phyloP scores from a whole-genome alignment of 257 asterid genomes.

The Thymus mandschuricus region DNA sequence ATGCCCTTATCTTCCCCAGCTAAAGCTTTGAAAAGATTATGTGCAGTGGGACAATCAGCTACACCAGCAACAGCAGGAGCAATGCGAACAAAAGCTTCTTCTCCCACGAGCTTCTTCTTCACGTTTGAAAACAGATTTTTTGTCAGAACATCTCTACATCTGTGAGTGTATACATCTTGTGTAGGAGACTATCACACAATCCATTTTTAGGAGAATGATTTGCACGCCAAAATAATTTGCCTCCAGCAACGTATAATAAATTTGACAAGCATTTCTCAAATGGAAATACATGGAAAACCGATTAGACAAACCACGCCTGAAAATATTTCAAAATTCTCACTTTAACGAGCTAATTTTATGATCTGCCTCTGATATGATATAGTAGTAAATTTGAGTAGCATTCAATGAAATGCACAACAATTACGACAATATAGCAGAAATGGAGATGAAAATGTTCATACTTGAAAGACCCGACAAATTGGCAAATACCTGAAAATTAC shows the following conservation, averaged over 20 bases:
- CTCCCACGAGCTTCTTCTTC: conserved; percentile 79
- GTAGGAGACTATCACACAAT: conserved; percentile 1
- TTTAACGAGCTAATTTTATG: neutral
- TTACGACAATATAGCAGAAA: neutral
- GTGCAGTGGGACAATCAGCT: conserved; percentile 89
- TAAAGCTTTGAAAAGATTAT: conserved; percentile 91
- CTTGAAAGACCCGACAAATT: conserved; percentile 22
- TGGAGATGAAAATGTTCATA: conserved; percentile 10
- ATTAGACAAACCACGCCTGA: conserved; percentile 38
- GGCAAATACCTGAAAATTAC: conserved; percentile 61
- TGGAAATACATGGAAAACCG: neutral
- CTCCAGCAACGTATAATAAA: conserved; percentile 3
- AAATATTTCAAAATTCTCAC: conserved; percentile 29
- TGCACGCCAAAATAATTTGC: neutral
- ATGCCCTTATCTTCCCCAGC: conserved; percentile 76
- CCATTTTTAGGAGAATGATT: neutral
- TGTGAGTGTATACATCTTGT: neutral
- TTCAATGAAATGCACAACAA: neutral
- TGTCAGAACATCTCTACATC: conserved; percentile 23
- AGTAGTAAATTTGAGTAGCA: conserved; percentile 10
- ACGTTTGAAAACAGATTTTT: conserved; percentile 31
- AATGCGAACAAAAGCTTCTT: conserved; percentile 93
- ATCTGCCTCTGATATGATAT: neutral
- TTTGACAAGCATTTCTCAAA: neutral
- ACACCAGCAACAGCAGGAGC: conserved; percentile 96